Conservation (phyloP, 495 filamentous ascomycete genomes). For the Emericellopsis terricola region DNA sequence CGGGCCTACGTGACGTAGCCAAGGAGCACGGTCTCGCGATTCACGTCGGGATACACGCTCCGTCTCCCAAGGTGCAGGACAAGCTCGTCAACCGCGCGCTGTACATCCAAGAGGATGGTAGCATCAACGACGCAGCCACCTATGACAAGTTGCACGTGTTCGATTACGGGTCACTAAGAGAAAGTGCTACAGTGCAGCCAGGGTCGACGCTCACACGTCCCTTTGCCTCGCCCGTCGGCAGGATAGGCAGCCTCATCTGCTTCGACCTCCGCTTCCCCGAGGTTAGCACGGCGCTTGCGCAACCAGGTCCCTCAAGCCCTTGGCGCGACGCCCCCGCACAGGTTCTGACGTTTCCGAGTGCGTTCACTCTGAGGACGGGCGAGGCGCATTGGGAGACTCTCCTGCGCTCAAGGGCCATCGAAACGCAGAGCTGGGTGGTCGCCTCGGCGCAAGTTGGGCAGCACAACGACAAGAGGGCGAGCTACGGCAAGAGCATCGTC, state of each 20-base stretch:
- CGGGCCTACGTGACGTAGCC: slow-evolving; percentile 52
- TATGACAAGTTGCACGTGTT: slow-evolving; percentile 43
- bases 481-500: slow-evolving; percentile 82
- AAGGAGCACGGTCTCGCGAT: slow-evolving; percentile 42
- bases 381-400: slow-evolving; percentile 70
- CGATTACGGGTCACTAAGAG: slow-evolving; percentile 16
- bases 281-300: slow-evolving; percentile 44
- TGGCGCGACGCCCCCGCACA: slow-evolving; percentile 33
- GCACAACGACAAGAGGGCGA: slow-evolving; percentile 63
- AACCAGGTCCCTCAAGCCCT: slow-evolving; percentile 15
- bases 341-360: slow-evolving; percentile 72
- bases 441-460: slow-evolving; percentile 70
- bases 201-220: slow-evolving; percentile 32
- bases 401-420: slow-evolving; percentile 68
- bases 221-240: slow-evolving; percentile 53
- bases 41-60: slow-evolving; percentile 82
- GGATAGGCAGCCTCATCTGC: slow-evolving; percentile 65
- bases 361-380: slow-evolving; percentile 81
- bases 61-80: no score
- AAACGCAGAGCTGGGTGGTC: slow-evolving; percentile 74
- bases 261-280: slow-evolving; percentile 89
- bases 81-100: slow-evolving; percentile 29
- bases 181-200: slow-evolving; percentile 16
- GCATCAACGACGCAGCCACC: slow-evolving; percentile 10
- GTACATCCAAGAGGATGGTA: slow-evolving; percentile 22